These are phyloP conservation scores for Aspergillus persii DNA, from an alignment of 2,329 filamentous ascomycete genomes.

Conservation along the genomic window DNA sequence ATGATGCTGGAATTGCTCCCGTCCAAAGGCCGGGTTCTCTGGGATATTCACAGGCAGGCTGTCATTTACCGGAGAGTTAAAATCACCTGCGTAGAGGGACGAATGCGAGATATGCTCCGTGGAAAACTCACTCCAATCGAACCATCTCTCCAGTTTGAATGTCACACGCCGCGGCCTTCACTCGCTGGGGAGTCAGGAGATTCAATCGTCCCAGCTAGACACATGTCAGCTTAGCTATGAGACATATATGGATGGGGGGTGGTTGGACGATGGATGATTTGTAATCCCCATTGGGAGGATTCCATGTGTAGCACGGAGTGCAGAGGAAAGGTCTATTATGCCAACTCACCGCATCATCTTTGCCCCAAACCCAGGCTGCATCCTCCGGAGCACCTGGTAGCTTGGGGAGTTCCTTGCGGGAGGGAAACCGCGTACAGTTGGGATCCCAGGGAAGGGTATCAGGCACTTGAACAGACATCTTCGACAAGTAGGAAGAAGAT, in stretches of 20 bases:
- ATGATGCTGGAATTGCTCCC: conserved; percentile 54
- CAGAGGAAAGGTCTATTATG: conserved; percentile 2
- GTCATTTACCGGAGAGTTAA: neutral
- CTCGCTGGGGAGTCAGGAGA: conserved; percentile 54
- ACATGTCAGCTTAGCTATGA: neutral
- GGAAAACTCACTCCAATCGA: conserved; percentile 48
- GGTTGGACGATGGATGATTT: neutral
- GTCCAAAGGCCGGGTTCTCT: conserved; percentile 52
- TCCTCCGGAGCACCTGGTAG: conserved; percentile 53
- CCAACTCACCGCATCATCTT: conserved; percentile 48
- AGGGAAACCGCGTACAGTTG: conserved; percentile 52
- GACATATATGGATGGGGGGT: neutral
- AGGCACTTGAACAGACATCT: conserved; percentile 23
- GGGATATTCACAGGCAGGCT: conserved; percentile 55
- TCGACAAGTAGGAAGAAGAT: neutral
- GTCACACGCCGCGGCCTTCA: conserved; percentile 53
- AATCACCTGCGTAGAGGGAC: neutral
- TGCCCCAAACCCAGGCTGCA: conserved; percentile 62
- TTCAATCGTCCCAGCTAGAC: conserved; percentile 48
- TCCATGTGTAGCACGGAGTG: neutral
- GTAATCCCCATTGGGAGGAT: neutral
- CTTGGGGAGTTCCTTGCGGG: conserved; percentile 51
- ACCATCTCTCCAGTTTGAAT: conserved; percentile 57
- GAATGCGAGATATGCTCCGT: neutral
- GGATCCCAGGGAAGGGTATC: conserved; percentile 53